Evolutionary conservation across 169 alveolate species (phyloP).

Genomic region (Plasmodium gonderi): DNA sequence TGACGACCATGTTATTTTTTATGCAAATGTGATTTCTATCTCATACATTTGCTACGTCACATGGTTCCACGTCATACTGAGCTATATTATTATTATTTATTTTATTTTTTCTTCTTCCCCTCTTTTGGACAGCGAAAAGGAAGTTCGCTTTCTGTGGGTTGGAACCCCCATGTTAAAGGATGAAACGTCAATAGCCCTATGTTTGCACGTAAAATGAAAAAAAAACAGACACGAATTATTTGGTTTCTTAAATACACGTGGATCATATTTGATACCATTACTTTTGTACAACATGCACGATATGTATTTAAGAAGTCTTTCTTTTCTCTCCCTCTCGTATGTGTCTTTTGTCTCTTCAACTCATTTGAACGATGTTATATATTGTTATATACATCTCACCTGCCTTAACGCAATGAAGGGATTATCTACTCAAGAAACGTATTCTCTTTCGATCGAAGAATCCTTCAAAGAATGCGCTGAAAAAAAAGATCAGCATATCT

Average conservation of each 20-base stretch:
- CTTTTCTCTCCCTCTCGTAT: too few relatives aligned
- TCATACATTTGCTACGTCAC: too few relatives aligned
- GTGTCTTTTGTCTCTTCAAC: not conserved
- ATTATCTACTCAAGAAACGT: slow-evolving; percentile 60
- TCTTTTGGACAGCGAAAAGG: slow-evolving; percentile 33
- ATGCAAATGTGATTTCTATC: too few relatives aligned
- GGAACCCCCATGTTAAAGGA: slow-evolving; percentile 59
- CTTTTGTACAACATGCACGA: too few relatives aligned
- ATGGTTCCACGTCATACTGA: too few relatives aligned
- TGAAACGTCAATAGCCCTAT: slow-evolving; percentile 22
- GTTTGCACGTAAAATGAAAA: slow-evolving; percentile 62
- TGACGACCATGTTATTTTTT: not conserved
- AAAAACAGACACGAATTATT: too few relatives aligned
- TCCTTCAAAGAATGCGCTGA: not conserved
- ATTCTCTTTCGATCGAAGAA: slow-evolving; percentile 47
- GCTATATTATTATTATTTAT: not conserved
- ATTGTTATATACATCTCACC: too few relatives aligned
- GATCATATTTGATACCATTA: too few relatives aligned
- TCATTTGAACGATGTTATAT: not conserved
- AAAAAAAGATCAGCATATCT: not conserved
- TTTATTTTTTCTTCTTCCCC: not conserved
- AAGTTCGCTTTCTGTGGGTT: slow-evolving; percentile 73
- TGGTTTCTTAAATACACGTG: too few relatives aligned
- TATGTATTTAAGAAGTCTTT: too few relatives aligned
- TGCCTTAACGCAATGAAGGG: slow-evolving; percentile 23